These are phyloP conservation scores for Waitea zeae DNA, from an alignment of 1,284 basidiomycete species.

Conservation along the genomic window DNA sequence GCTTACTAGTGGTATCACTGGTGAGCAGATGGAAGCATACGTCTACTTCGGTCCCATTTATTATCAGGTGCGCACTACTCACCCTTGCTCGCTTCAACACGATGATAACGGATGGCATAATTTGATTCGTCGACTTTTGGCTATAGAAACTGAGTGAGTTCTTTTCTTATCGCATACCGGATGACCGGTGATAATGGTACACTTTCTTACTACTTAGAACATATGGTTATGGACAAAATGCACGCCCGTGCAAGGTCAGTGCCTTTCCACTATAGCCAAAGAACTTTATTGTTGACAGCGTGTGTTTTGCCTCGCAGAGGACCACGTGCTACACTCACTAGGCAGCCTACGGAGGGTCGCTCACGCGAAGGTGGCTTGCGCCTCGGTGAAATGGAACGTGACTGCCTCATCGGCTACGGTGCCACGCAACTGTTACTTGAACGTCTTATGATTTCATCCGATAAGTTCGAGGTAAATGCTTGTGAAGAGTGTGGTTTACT, in stretches of 20 bases:
- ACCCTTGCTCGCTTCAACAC: too few relatives aligned
- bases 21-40: conserved; percentile 90
- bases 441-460: conserved; percentile 94
- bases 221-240: conserved; percentile 99
- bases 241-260: conserved; percentile 85
- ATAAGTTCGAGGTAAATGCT: conserved; percentile 94
- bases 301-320: conserved; percentile 33
- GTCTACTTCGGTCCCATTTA: conserved; percentile 99
- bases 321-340: conserved; percentile 89
- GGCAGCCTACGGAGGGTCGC: conserved; percentile 96
- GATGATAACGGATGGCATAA: too few relatives aligned
- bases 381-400: conserved; percentile 98
- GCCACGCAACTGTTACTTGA: conserved; percentile 93
- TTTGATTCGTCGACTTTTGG: conserved; percentile 2
- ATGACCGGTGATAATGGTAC: conserved; percentile 5
- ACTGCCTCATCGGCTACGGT: conserved; percentile 91
- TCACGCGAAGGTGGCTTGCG: conserved; percentile 95
- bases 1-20: conserved; percentile 95
- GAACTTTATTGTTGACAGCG: conserved; percentile 1
- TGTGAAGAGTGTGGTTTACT: conserved; percentile 91
- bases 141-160: conserved; percentile 62
- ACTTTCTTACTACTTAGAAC: conserved; percentile 29
- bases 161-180: conserved; percentile 10
- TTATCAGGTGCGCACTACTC: conserved; percentile 55
- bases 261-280: conserved; percentile 1